Percentiles rank a stretch among this genome's conserved stretches.
Conservation (phyloP, 306 rosid genomes). For the Rosa persica region DNA sequence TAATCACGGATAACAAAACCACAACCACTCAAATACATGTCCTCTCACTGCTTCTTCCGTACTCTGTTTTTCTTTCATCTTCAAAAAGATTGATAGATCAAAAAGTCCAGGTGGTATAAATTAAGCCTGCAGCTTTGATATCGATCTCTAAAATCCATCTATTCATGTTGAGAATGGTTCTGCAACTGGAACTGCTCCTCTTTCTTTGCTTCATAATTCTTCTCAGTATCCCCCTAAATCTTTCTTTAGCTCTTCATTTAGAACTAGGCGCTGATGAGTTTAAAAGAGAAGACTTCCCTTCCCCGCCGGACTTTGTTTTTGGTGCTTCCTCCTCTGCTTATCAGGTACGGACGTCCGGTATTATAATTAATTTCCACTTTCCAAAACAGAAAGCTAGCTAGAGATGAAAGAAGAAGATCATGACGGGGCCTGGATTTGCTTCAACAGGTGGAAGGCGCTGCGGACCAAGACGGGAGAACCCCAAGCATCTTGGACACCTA, state of each 20-base stretch:
- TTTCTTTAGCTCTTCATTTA: neutral
- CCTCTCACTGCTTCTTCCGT: neutral
- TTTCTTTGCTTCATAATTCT: neutral
- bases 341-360: slow-evolving; percentile 36
- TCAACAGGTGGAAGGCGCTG: slow-evolving; percentile 76
- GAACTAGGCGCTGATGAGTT: neutral
- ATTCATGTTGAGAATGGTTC: neutral
- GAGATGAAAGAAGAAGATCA: neutral
- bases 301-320: slow-evolving; percentile 41
- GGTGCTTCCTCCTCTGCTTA: slow-evolving; percentile 72
- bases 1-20: too few species aligned
- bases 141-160: too few species aligned
- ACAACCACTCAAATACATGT: neutral
- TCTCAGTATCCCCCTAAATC: neutral
- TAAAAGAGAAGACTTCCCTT: slow-evolving; percentile 61
- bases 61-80: neutral
- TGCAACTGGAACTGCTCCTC: neutral
- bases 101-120: too few species aligned
- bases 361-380: neutral
- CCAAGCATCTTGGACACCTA: slow-evolving; percentile 70
- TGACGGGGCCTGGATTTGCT: too few species aligned
- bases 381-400: too few species aligned
- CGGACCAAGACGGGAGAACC: slow-evolving; percentile 63
- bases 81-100: neutral
- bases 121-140: too few species aligned